Base-by-base conservation (phyloP, 352 stramenopile species). In the Phytophthora megakarya region DNA sequence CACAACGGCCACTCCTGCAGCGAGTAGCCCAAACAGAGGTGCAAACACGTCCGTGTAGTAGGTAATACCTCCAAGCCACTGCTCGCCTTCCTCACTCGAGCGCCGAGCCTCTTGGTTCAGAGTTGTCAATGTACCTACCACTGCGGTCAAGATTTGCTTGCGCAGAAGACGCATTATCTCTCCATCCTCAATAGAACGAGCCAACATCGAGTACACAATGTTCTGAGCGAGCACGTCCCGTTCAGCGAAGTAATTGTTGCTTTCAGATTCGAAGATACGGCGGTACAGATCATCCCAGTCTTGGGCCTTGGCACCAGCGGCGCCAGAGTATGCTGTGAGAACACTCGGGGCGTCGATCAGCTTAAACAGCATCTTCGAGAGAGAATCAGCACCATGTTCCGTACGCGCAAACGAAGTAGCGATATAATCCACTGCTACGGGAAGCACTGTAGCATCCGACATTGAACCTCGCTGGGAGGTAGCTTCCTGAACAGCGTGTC, bases 261-360 rank as follows among this genome's bases (percentile, higher is more conserved):
- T 89, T 62, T 93, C 85, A 7, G 81, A 73, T 51, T 93, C 85
- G 47, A 93, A 93, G 52, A 93, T 93, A 38, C 80, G 79, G 42
- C 73, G 72, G 48, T 77, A 88, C 8, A 92, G 58, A 40, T 90
- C 70, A 28, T 81, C 72, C 66, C 73, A 83, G 45, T 88, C 76
- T 43, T 79, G 66, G 0, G 72, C 68, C 43, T 78, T 81, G 30
- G 63, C 57, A 13, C 78, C 73, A 18, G 66, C 51, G n/a, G 42
- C 63, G 42, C 66, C 69, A 30, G 73, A 47, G 54, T 84, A 89
- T 16, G 85, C 69, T 4, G 65, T 35, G 11, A 93, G 65, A 28
- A 84, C 48, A 2, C 50, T 65, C 1, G 70, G 65, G 0, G 77
- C 80, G 28, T 88, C 75, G 11, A 87, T 63, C 4, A 77, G 62